Evolutionary conservation across 1,139 yeast genomes (phyloP).

Genomic region (Magnusiomyces fungicola): DNA sequence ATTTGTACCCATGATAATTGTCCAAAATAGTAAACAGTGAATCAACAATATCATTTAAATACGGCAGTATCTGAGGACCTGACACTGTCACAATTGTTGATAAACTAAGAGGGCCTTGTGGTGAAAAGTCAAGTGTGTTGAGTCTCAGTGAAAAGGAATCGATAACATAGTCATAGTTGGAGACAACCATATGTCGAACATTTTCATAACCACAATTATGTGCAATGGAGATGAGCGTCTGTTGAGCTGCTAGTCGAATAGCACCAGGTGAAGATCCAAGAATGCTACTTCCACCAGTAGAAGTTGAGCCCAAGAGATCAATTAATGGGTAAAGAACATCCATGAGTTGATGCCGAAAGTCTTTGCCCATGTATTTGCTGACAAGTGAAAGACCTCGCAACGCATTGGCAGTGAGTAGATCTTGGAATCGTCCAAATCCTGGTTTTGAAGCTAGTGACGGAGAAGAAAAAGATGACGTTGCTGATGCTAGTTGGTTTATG

Average conservation of each 20-base stretch:
- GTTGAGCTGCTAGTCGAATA: slow-evolving; percentile 43
- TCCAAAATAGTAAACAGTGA: slow-evolving; percentile 74
- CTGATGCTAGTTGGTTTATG: slow-evolving; percentile 1
- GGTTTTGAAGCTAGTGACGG: not conserved
- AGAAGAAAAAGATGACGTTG: slow-evolving; percentile 4
- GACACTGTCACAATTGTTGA: slow-evolving; percentile 61
- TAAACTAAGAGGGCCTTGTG: slow-evolving; percentile 64
- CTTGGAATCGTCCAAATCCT: slow-evolving; percentile 3
- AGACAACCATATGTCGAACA: slow-evolving; percentile 46
- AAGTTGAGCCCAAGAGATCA: slow-evolving; percentile 45
- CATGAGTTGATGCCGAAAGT: slow-evolving; percentile 43
- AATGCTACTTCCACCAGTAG: too few relatives aligned
- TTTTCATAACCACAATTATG: slow-evolving; percentile 50
- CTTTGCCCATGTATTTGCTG: slow-evolving; percentile 35
- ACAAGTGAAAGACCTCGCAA: slow-evolving; percentile 39
- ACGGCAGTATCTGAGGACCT: slow-evolving; percentile 59
- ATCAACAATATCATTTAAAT: slow-evolving; percentile 62
- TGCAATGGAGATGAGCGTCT: slow-evolving; percentile 43
- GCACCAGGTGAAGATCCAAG: slow-evolving; percentile 25
- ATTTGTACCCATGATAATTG: slow-evolving; percentile 72
- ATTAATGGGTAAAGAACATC: slow-evolving; percentile 51
- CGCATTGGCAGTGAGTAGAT: slow-evolving; percentile 5
- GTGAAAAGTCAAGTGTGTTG: slow-evolving; percentile 61
- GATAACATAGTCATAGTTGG: slow-evolving; percentile 72
- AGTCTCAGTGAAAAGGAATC: slow-evolving; percentile 67